Base-by-base conservation (phyloP, 345 rosid species). In the Salix koriyanagi region DNA sequence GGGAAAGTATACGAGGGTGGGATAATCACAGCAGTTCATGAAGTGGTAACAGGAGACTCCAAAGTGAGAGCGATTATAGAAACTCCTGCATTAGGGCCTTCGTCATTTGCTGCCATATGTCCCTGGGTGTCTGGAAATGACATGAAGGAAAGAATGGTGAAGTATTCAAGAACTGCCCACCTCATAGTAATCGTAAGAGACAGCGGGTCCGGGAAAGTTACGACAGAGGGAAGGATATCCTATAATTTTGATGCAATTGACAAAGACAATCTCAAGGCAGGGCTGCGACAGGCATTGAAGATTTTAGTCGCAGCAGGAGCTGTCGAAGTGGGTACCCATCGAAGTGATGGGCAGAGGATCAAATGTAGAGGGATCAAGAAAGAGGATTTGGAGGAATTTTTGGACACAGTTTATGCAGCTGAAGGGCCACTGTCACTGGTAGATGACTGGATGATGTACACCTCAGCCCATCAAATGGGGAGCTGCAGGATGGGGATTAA, bases 241-340 rank as follows among this genome's bases (percentile, higher is more conserved):
- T 87, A 89, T 66, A 71, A 76, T 16, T 37, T 88, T 1, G 70
- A 72, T 72, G 39, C 79, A 19, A 4, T 9, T 4, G 95, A 91
- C 83, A 79, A 25, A 26, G 89, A 83, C 69, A 87, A 88, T 73
- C 26, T 88, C 16, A 77, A 79, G 75, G 81, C 41, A 2, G 95
- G 90, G 28, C 60, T 89, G 60, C 14, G 84, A 73, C 89, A 60
- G 42, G 86, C 95, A 34, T 75, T 91, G 75, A 76, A 84, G 76
- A 90, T 91, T 65, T 77, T 89, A 79, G 75, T 87, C 15, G 92
- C 95, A 4, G 95, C 95, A 0, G 95, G 95, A 42, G 93, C 95
- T 23, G 87, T 70, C 3, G 95, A 91, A 80, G 87, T 91, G 6
- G 95, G 95, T 7, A 91, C 90, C 1, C 86, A 85, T 61, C 71